A percentile compares a stretch with the other conserved stretches of the same genome.
Conservation (phyloP, 768 basidiomycete genomes). For the Lactifluus subvellereus region DNA sequence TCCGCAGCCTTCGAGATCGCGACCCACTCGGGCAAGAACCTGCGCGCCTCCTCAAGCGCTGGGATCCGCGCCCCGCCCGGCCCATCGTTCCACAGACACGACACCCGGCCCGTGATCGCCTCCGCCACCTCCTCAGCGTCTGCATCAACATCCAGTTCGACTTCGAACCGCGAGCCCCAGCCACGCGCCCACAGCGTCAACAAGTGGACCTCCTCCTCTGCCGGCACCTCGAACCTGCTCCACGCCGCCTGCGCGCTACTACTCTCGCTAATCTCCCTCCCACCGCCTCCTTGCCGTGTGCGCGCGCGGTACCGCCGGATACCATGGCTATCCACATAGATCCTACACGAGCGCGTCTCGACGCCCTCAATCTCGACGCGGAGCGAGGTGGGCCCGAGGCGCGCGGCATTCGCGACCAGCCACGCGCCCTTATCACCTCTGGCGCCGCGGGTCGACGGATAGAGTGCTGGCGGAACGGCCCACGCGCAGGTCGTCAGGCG, state of each 20-base stretch:
- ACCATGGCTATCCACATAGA: conserved; percentile 46
- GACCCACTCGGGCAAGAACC: conserved; percentile 22
- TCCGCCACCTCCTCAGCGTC: not conserved
- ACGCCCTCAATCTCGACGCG: conserved; percentile 45
- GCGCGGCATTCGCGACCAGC: conserved; percentile 40
- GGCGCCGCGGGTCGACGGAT: conserved; percentile 36
- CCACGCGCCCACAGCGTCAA: conserved; percentile 16
- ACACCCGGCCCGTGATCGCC: conserved; percentile 10
- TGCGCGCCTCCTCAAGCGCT: conserved; percentile 16
- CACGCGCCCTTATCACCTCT: conserved; percentile 29
- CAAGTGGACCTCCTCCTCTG: not conserved
- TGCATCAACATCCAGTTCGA: conserved; percentile 13
- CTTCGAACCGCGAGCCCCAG: conserved; percentile 18
- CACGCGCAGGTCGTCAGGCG: conserved; percentile 48
- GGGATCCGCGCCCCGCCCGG: conserved; percentile 13
- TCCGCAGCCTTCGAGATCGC: conserved; percentile 10
- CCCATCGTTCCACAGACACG: conserved; percentile 21
- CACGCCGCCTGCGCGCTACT: not conserved
- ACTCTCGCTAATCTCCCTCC: not conserved
- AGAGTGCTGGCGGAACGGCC: conserved; percentile 34
- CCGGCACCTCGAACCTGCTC: conserved; percentile 17
- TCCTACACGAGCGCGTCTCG: conserved; percentile 58
- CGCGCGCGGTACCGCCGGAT: conserved; percentile 16
- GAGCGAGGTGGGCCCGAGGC: conserved; percentile 42
- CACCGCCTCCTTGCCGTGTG: not conserved